Conservation (phyloP, 2,329 filamentous ascomycete species). For the Aspergillus pseudoglaucus region DNA sequence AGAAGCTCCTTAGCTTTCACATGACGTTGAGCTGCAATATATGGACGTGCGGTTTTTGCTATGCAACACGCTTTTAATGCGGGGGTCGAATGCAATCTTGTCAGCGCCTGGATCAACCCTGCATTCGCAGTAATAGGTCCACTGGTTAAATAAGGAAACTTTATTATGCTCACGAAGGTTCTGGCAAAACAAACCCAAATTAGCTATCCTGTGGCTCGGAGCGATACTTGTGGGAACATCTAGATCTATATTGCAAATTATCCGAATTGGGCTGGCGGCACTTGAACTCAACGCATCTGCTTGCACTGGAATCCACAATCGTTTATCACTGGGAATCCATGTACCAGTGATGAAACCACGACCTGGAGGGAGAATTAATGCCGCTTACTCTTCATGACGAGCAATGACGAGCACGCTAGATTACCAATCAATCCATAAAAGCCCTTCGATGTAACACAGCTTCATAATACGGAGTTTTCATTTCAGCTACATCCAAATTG, state of each 20-base stretch:
- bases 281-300: conserved; percentile 13
- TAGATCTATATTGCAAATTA: conserved; percentile 10
- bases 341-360: neutral
- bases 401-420: conserved; percentile 8
- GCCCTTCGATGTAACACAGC: no score
- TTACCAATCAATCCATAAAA: no score
- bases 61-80: conserved; percentile 17
- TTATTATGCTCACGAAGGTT: conserved; percentile 5
- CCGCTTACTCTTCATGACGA: conserved; percentile 14
- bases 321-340: conserved; percentile 11
- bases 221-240: conserved; percentile 9
- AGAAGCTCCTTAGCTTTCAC: conserved; percentile 10
- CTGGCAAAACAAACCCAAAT: conserved; percentile 11
- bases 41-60: conserved; percentile 19
- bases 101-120: conserved; percentile 18
- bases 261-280: conserved; percentile 6
- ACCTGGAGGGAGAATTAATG: conserved; percentile 17
- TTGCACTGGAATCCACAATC: conserved; percentile 12
- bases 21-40: conserved; percentile 18
- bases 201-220: conserved; percentile 17
- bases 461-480: conserved; percentile 12
- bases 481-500: conserved; percentile 16
- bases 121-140: conserved; percentile 12
- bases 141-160: conserved; percentile 1
- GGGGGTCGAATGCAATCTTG: conserved; percentile 17